Evolutionary conservation across 2,329 filamentous ascomycete species (phyloP), one percentile per base, ranked within the genome.

Genomic region (Penicillium sp.): DNA sequence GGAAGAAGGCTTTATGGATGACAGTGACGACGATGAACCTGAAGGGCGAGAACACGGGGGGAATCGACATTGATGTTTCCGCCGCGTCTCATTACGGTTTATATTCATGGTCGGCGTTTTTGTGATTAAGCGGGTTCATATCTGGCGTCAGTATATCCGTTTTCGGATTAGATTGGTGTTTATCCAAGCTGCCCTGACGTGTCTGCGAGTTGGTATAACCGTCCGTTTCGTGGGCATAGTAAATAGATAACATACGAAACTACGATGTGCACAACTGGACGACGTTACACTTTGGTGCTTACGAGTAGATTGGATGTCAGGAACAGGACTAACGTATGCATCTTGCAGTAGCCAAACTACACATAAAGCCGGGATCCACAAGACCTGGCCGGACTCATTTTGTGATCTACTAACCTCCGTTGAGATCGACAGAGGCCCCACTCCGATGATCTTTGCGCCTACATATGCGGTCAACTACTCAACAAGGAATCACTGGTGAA

Each of bases 1-100:
- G 46, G 89, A 92, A 68, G 81, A 87, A 63, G 87, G 86, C 0
- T 90, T 90, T 66, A 82, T 83, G 71, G 87, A 89, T 67, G 85
- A 88, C 61, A 89, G 86, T 65, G 84, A 87, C 50, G 83, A 86
- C 30, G 84, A 86, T 33, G 82, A 85, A 48, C 68, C 64, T 44
- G 60, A 58, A 27, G 47, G 53, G 44, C 48, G 48, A 78, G 61
- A 65, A 73, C 68, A 48, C 46, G 40, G 45, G 31, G 39, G 39
- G 20, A 36, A 24, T 33, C 51, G 56, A 30, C 59, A 44, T 44
- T 64, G 59, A 61, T 48, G 30, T 28, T 7, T 28, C 41, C 42
- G 46, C 36, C 18, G 51, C 14, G 36, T 44, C 9, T 42, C n/a
- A 14, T 44, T 43, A 35, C 22, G 48, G 38, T 44, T 13, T 52